Evolutionary conservation across 139 green algal species (phyloP).

Genomic region (Spirogloea muscicola): DNA sequence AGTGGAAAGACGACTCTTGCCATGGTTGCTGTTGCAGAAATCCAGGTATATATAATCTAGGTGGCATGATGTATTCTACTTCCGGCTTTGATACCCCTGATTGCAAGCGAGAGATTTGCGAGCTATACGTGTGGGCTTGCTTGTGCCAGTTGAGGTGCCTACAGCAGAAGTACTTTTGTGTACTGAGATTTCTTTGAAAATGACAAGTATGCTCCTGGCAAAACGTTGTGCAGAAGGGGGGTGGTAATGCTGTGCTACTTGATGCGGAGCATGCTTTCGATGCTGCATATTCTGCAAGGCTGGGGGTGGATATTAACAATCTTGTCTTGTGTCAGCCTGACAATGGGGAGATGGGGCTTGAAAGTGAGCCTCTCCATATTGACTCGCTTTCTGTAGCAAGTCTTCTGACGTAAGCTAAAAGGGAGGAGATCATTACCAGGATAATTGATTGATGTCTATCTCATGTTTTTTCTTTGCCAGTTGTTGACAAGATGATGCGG

Average conservation of each 20-base stretch:
- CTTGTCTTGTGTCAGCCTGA: constrained; percentile 74
- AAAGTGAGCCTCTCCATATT: constrained; percentile 36
- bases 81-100: background rate
- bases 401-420: background rate
- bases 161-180: background rate
- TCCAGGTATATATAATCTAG: background rate
- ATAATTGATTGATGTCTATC: background rate
- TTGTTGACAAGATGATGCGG: constrained; percentile 75
- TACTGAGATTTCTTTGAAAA: background rate
- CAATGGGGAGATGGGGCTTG: constrained; percentile 75
- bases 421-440: background rate
- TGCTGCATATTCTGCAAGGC: constrained; percentile 62
- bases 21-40: constrained; percentile 82
- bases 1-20: constrained; percentile 94
- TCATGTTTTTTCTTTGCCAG: constrained; percentile 11
- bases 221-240: constrained; percentile 54
- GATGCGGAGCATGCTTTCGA: constrained; percentile 96
- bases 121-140: background rate
- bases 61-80: background rate
- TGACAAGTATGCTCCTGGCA: background rate
- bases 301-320: constrained; percentile 67
- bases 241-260: constrained; percentile 72
- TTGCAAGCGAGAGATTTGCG: background rate
- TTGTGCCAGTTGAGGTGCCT: background rate
- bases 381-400: background rate